A percentile compares a stretch with the other conserved stretches of the same genome.
These are phyloP conservation scores for Plasmodium cynomolgi DNA, from an alignment of 169 alveolate genomes.

Conservation along the genomic window DNA sequence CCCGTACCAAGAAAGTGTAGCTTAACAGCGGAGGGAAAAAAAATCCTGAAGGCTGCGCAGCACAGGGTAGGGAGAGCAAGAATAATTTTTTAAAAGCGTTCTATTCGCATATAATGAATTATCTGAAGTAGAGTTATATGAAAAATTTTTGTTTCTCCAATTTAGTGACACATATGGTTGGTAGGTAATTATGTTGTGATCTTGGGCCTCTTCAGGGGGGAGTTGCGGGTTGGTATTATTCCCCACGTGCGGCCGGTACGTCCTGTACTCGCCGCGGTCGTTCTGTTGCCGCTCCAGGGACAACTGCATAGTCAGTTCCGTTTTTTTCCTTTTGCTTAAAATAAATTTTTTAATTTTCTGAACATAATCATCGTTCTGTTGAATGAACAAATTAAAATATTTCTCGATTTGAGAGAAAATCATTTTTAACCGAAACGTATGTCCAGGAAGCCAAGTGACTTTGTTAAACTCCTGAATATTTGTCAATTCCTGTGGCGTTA, in stretches of 20 bases:
- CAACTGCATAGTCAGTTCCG: conserved; percentile 8
- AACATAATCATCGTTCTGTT: conserved; percentile 44
- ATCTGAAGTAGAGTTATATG: not conserved
- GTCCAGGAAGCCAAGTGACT: conserved; percentile 61
- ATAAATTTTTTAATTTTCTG: conserved; percentile 28
- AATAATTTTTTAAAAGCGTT: conserved; percentile 2
- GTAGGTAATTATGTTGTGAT: not conserved
- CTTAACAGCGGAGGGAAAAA: not conserved
- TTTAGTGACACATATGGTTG: conserved; percentile 3
- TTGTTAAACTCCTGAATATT: conserved; percentile 45
- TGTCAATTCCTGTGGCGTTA: conserved; percentile 33
- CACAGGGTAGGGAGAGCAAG: conserved; percentile 1
- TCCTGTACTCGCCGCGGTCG: not conserved
- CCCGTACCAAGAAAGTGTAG: not conserved
- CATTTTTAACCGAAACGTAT: conserved; percentile 19
- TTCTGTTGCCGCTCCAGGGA: not conserved
- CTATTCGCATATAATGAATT: not conserved
- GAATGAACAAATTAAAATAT: conserved; percentile 20
- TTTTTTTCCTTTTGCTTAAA: conserved; percentile 27
- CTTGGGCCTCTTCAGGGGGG: not conserved
- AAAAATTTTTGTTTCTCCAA: not conserved
- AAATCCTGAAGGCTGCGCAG: not conserved
- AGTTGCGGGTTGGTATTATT: not conserved
- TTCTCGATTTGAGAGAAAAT: conserved; percentile 22
- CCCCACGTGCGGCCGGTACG: not conserved